Evolutionary conservation across 2,329 filamentous ascomycete genomes (phyloP), one percentile per base, ranked within the genome.

Genomic region (Scedosporium apiospermum): DNA sequence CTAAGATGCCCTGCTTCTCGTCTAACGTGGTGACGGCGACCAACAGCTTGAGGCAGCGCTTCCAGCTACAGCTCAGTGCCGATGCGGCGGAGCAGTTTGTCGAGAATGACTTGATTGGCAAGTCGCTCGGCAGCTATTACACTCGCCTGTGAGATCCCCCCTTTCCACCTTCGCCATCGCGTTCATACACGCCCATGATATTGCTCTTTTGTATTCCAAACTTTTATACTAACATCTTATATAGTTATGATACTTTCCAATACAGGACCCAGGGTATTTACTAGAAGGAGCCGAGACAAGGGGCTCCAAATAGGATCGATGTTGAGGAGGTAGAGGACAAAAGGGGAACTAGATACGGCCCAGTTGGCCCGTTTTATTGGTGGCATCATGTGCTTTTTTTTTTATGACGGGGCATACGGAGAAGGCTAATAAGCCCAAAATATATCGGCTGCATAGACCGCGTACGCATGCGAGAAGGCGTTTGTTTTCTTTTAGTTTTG

Each of bases 251-350:
- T 75, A 91, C 89, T 65, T 93, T 92, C 78, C 90, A 93, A 78
- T 93, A 93, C 76, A 85, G 90, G 70, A 93, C 90, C 42, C 90
- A 93, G 75, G 90, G 90, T 68, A 93, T 93, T 75, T 93, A 93
- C 75, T 93, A 38, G 34, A 38, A 12, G 34, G 10, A 38, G 34
- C 34, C 34, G 34, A 38, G 34, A 4, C 10, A 38, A 38, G 10
- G 34, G 34, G 34, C 34, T 38, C 34, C 2, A 38, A 38, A 38
- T 9, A 38, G 34, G 34, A 38, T 38, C 10, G 34, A 38, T 38
- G 34, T 12, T 38, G 34, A 38, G 10, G 34, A 38, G 10, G 10
- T 14, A 38, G 10, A 38, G 6, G 34, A 34, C 6, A 34, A 34
- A 12, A 38, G 10, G 6, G 10, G 10, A 38, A 38, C 34, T 14